A percentile compares a stretch with the other conserved stretches of the same genome.
Evolutionary conservation across 2,329 filamentous ascomycete genomes (phyloP).

Genomic region (Fonsecaea multimorphosa): DNA sequence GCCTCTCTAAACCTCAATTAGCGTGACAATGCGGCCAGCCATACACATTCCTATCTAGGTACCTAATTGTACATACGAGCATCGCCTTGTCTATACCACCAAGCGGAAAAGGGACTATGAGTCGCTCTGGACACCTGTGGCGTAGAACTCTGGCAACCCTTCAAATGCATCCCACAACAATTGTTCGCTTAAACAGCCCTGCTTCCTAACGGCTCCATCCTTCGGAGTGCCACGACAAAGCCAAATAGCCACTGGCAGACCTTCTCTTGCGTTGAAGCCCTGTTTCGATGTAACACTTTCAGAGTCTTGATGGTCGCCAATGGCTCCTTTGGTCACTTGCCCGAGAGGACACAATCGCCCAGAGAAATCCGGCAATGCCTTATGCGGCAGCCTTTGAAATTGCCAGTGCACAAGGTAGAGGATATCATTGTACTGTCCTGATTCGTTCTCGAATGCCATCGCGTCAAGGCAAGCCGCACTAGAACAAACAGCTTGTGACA

Average conservation of each 20-base stretch:
- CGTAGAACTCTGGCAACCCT: background rate
- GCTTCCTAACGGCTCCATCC: background rate
- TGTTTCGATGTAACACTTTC: conserved; percentile 8
- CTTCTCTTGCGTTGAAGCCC: background rate
- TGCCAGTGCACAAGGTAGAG: background rate
- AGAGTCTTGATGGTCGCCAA: conserved; percentile 10
- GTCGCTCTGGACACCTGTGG: background rate
- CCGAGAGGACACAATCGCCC: conserved; percentile 12
- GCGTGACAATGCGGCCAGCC: background rate
- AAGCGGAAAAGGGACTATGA: background rate
- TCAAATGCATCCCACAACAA: conserved; percentile 7
- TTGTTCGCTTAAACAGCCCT: background rate
- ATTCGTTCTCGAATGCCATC: conserved; percentile 5
- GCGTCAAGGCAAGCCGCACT: conserved; percentile 9
- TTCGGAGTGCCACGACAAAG: background rate
- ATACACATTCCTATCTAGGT: no score
- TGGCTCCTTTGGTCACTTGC: background rate
- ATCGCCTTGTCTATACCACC: no score
- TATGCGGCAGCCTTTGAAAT: conserved; percentile 5
- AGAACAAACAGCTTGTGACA: conserved; percentile 16
- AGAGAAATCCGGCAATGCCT: conserved; percentile 13
- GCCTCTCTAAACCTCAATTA: background rate
- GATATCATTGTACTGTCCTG: conserved; percentile 7
- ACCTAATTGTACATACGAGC: no score
- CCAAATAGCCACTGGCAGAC: conserved; percentile 14